Conservation (phyloP, 2,329 filamentous ascomycete genomes). For the Colletotrichum sp. region DNA sequence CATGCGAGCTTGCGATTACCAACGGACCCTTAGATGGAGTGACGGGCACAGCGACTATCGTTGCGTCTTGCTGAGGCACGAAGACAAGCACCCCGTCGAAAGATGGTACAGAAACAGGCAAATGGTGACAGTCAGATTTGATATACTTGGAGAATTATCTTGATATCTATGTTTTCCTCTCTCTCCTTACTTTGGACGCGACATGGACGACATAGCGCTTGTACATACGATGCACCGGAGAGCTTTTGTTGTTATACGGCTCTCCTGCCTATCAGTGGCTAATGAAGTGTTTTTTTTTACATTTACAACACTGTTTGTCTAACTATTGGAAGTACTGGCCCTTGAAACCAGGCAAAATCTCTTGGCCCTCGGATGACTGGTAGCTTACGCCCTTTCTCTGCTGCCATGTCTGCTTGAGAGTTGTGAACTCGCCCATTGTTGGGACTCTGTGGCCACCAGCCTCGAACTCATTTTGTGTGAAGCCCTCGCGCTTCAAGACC, state of each 20-base stretch:
- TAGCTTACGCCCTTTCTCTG: slow-evolving; percentile 32
- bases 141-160: fast-evolving
- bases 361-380: slow-evolving; percentile 30
- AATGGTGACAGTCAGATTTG: fast-evolving
- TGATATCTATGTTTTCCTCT: fast-evolving
- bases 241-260: not conserved
- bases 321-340: slow-evolving; percentile 25
- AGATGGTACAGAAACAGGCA: fast-evolving
- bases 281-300: fast-evolving
- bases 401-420: slow-evolving; percentile 41
- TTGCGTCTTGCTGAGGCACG: not conserved
- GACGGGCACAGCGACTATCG: not conserved
- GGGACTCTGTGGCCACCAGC: slow-evolving; percentile 32
- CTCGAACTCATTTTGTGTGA: slow-evolving; percentile 42
- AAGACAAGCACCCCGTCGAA: not conserved
- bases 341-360: slow-evolving; percentile 39
- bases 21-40: not conserved
- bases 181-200: not conserved
- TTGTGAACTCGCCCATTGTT: slow-evolving; percentile 42
- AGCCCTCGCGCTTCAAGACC: slow-evolving; percentile 36
- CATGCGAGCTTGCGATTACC: not conserved
- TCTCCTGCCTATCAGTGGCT: fast-evolving
- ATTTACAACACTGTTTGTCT: not conserved
- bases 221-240: not conserved
- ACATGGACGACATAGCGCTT: not conserved